Conservation (phyloP, 176 grass and related monocot species). For the Leersia perrieri region DNA sequence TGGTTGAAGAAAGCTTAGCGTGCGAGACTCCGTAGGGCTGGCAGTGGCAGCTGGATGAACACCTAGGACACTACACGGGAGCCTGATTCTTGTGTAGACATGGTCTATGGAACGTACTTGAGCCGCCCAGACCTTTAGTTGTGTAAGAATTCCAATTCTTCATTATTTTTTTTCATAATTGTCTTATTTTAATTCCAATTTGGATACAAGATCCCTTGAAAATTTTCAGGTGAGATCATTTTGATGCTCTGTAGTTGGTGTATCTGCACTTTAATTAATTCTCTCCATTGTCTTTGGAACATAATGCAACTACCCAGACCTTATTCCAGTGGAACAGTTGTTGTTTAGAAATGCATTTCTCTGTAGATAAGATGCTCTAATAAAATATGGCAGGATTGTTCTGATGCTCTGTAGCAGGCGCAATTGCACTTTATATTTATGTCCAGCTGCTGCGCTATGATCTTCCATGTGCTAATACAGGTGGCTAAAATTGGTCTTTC, state of each 20-base stretch:
- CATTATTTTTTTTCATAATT: background rate
- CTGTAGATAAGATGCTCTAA: background rate
- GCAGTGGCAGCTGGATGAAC: background rate
- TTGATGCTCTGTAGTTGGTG: background rate
- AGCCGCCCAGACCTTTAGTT: background rate
- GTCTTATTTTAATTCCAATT: background rate
- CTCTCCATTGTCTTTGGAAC: background rate
- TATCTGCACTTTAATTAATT: background rate
- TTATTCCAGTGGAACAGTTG: background rate
- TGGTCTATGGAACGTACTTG: background rate
- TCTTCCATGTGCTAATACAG: background rate
- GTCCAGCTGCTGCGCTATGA: background rate
- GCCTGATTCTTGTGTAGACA: background rate
- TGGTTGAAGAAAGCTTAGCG: background rate
- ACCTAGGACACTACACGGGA: background rate
- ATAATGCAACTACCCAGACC: background rate
- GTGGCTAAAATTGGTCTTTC: background rate
- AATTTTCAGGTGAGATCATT: background rate
- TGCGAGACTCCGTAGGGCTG: too few species aligned
- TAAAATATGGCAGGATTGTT: background rate
- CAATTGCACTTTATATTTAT: background rate
- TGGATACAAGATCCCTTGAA: background rate
- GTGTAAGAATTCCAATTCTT: too few species aligned
- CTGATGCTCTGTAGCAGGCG: too few species aligned
- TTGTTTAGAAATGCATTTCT: too few species aligned